These are phyloP conservation scores for Globisporangium spinosum DNA, from an alignment of 352 stramenopile genomes.

Conservation along the genomic window DNA sequence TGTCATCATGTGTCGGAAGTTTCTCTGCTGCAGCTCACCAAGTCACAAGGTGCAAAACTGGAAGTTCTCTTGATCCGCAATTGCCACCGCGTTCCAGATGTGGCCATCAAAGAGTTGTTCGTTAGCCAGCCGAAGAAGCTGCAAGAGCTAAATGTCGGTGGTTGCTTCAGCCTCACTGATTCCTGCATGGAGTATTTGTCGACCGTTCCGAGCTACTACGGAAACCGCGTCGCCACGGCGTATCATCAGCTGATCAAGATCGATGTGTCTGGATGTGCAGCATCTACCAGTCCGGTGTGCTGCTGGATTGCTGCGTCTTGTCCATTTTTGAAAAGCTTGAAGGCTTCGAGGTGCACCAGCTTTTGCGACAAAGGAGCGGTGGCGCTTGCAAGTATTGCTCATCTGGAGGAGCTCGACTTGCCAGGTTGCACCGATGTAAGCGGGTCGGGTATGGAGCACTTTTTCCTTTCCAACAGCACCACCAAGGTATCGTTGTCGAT, in stretches of 20 bases:
- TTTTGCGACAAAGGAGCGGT: conserved; percentile 61
- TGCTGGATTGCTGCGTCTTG: conserved; percentile 61
- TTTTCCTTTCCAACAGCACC: conserved; percentile 37
- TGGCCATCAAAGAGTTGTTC: conserved; percentile 47
- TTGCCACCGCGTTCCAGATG: conserved; percentile 36
- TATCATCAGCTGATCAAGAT: conserved; percentile 44
- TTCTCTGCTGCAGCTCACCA: conserved; percentile 36
- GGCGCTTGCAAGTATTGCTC: conserved; percentile 42
- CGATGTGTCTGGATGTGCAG: conserved; percentile 52
- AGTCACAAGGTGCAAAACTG: conserved; percentile 27
- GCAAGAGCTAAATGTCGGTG: conserved; percentile 56
- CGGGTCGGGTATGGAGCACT: conserved; percentile 38
- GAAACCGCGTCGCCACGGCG: conserved; percentile 34
- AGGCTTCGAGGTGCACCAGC: conserved; percentile 32
- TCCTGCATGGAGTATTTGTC: conserved; percentile 51
- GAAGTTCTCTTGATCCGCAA: conserved; percentile 39
- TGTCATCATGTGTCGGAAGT: conserved; percentile 42
- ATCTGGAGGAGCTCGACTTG: conserved; percentile 55
- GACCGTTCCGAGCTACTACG: conserved; percentile 50
- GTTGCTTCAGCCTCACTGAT: conserved; percentile 48
- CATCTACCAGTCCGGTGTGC: conserved; percentile 51
- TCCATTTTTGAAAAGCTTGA: conserved; percentile 47
- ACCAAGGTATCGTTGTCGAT: conserved; percentile 10
- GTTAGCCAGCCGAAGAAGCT: conserved; percentile 39
- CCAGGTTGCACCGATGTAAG: conserved; percentile 42